These are phyloP conservation scores for Daldinia eschscholtzii DNA, from an alignment of 2,329 filamentous ascomycete species.

Conservation along the genomic window DNA sequence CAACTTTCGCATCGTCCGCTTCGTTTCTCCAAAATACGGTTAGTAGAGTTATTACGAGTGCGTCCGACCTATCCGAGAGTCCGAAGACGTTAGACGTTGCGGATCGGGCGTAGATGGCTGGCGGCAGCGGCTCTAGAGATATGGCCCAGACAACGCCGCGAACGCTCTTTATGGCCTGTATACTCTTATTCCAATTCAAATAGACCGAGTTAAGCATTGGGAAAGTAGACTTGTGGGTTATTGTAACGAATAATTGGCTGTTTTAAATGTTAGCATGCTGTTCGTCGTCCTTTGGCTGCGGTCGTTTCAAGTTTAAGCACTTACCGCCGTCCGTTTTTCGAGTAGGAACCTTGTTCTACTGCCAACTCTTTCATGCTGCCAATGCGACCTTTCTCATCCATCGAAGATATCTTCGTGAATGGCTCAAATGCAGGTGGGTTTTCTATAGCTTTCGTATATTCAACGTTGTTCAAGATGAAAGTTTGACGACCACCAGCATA, in stretches of 20 bases:
- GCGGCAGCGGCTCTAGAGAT: slow-evolving; percentile 39
- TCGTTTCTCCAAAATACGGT: slow-evolving; percentile 19
- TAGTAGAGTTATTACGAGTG: slow-evolving; percentile 25
- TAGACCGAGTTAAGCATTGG: slow-evolving; percentile 25
- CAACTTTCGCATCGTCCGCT: slow-evolving; percentile 23
- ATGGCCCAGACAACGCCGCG: slow-evolving; percentile 33
- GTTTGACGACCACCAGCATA: slow-evolving; percentile 8
- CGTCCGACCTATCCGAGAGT: slow-evolving; percentile 13
- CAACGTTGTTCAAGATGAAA: slow-evolving; percentile 23
- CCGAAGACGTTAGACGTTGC: slow-evolving; percentile 27
- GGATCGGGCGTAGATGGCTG: slow-evolving; percentile 28
- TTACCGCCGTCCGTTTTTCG: slow-evolving; percentile 26
- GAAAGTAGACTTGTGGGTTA: slow-evolving; percentile 18
- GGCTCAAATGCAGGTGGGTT: slow-evolving; percentile 15
- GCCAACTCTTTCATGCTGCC: slow-evolving; percentile 22
- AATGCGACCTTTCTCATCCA: slow-evolving; percentile 11
- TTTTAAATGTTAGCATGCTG: slow-evolving; percentile 5
- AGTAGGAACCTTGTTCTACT: slow-evolving; percentile 5
- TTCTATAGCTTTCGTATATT: slow-evolving; percentile 33
- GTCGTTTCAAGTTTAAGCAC: background rate
- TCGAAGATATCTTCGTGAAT: background rate
- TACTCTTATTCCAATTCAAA: slow-evolving; percentile 22
- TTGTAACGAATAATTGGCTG: slow-evolving; percentile 9
- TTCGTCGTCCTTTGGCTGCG: background rate
- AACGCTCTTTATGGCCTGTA: slow-evolving; percentile 17